Base-by-base conservation (phyloP, 2,329 filamentous ascomycete genomes). In the Aureobasidium sp. region DNA sequence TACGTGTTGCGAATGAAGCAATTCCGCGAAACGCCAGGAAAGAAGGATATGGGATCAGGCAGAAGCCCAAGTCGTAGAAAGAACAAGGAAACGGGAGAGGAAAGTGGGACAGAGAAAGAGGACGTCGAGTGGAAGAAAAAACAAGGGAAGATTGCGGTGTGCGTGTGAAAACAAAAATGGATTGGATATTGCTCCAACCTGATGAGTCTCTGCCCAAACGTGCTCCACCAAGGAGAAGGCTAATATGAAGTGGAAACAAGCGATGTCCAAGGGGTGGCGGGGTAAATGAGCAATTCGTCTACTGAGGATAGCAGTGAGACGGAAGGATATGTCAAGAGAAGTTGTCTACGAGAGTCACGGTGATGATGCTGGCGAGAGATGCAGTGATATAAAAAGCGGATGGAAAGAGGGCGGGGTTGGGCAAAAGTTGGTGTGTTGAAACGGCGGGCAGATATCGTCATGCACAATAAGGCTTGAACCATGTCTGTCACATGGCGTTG, bases 1-100 rank as follows among this genome's bases (percentile, higher is more conserved):
- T 75, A 75, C 73, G 62, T 74, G 67, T 63, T 69, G 65, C 72
- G 75, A 56, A 64, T 63, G 40, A 73, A 67, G 53, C 71, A 69
- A 57, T 71, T 63, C 22, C 68, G 72, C 62, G 74, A 74, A 39
- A 72, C 68, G 38, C 66, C 65, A 39, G 68, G 62, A 54, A 70
- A 69, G 59, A 70, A 72, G 27, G 67, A 60, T 24, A 73, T 64
- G 44, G 70, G 63, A 30, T 44, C 44, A 53, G 35, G 37, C 48
- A 53, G 70, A 68, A 56, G 29, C 41, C 27, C 7, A 24, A 17
- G 29, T 29, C 7, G 12, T 22, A 49, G 17, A 10, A 34, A 40
- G 19, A 19, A n/a, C n/a, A n/a, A n/a, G n/a, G 25, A 32, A 37
- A 71, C 70, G 39, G 27, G 35, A 39, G 40, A 35, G 22, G 22